Base-by-base conservation (phyloP, 2,329 filamentous ascomycete species). In the Monascus ruber region DNA sequence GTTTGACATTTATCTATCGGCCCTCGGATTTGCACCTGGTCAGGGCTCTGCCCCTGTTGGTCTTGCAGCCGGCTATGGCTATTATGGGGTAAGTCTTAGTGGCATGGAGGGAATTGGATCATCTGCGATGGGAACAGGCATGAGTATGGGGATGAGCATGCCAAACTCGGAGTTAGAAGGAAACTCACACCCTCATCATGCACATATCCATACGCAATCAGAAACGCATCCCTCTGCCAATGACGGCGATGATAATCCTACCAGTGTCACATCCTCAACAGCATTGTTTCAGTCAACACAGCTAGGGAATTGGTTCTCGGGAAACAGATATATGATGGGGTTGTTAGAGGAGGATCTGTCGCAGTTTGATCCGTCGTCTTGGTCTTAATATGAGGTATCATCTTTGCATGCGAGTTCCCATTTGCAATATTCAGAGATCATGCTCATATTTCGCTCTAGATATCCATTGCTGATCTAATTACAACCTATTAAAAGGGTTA, bases 231-330 rank as follows among this genome's bases (percentile, higher is more conserved):
- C 17, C 4, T 41, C 42, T 26, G 31, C 28, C 28, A 34, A 7
- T n/a, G 24, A 8, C 7, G 24, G 6, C 7, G 24, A 6, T 24
- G 6, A 7, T 7, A 24, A 8, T 34, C 32, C 32, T 34, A 6
- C 32, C 11, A 7, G n/a, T 36, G 34, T 10, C 17, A 24, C 11
- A 11, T 3, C 33, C 17, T 10, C 33, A 17, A 17, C 33, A 25
- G 42, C 24, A 37, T 48, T 49, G 35, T 46, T 45, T 5, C 53
- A 63, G 42, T 54, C 62, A 24, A 59, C 69, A 27, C 71, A 77
- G 34, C 58, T 81, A 42, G 73, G 74, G 2, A 77, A 79, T 44
- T 82, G 78, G 78, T 81, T 80, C 47, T 76, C 74, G 3, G 76
- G 77, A 1, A 81, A 76, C 42, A 69, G 72, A 39, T 77, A 80